Evolutionary conservation across 2,329 filamentous ascomycete species (phyloP), one percentile per base, ranked within the genome.

Genomic region (Venturia asperata): DNA sequence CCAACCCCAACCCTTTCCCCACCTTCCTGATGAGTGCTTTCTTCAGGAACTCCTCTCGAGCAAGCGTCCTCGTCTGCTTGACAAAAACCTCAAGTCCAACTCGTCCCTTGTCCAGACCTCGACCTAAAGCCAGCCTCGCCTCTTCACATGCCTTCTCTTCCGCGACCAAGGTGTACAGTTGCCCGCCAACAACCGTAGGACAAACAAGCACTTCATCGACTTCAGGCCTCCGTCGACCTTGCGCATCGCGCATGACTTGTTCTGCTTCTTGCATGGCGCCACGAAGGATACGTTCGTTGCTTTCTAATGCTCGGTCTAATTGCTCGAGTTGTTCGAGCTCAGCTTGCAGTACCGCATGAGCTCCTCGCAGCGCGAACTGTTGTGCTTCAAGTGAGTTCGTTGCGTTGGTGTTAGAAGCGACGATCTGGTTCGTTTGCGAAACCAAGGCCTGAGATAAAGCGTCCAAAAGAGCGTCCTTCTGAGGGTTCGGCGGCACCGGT

Each of bases 171-270:
- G 87, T 87, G 76, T 97, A 99, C 27, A 99, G 79, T 79, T 99
- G 94, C 69, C 93, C 92, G 0, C 90, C 91, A 5, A 97, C 94
- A 1, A 97, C 88, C 0, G 91, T 97, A 0, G 93, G 92, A 3
- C 92, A 91, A n/a, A 97, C 91, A 2, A 99, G 81, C 42, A 97
- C 83, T 67, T 96, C 92, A 74, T 99, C 94, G 61, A 97, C 88
- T 61, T 87, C 85, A 0, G 92, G 92, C 0, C 87, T 83, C 49
- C 83, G 82, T 61, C 90, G 86, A 19, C 81, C 81, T 65, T 85
- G 83, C n/a, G 90, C 90, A 63, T 86, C 84, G 52, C 85, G 83
- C 68, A 97, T 90, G 13, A 92, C 86, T 6, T 79, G 79, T 73
- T 97, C 92, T 3, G 93, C 93, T 67, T 89, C 87, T 39, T 83